Conservation (phyloP, 2,329 filamentous ascomycete species). For the Penicillium concentricum region DNA sequence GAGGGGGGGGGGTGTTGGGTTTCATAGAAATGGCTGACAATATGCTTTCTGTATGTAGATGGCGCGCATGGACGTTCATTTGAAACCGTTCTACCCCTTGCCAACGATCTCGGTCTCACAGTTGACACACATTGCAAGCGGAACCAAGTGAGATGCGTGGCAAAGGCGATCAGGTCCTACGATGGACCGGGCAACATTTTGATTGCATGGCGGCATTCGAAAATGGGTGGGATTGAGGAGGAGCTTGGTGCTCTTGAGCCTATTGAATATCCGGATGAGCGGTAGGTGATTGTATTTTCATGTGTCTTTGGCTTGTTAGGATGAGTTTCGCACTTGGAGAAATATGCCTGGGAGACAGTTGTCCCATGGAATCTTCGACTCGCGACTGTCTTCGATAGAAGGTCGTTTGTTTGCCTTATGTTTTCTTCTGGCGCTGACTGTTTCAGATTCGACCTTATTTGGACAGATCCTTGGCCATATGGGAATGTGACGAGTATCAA, state of each 20-base stretch:
- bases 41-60: constrained; percentile 4
- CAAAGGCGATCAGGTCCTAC: constrained; percentile 17
- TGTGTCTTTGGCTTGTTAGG: neutral
- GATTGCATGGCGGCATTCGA: constrained; percentile 30
- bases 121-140: constrained; percentile 30
- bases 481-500: constrained; percentile 24
- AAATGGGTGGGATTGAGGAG: constrained; percentile 23
- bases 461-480: constrained; percentile 32
- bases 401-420: neutral
- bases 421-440: constrained; percentile 3
- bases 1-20: neutral
- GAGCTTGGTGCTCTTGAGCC: constrained; percentile 21
- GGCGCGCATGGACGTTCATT: constrained; percentile 19
- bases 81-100: constrained; percentile 29
- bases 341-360: neutral
- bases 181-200: constrained; percentile 29
- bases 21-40: constrained; percentile 1
- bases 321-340: neutral
- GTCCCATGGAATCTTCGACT: neutral
- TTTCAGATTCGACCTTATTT: constrained; percentile 31
- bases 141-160: constrained; percentile 25
- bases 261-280: constrained; percentile 25
- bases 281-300: constrained; percentile 19
- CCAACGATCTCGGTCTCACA: constrained; percentile 25
- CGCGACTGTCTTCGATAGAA: neutral